A percentile compares a stretch with the other conserved stretches of the same genome.
Evolutionary conservation across 176 grass and related monocot species (phyloP).

Genomic region (Carex parvula): DNA sequence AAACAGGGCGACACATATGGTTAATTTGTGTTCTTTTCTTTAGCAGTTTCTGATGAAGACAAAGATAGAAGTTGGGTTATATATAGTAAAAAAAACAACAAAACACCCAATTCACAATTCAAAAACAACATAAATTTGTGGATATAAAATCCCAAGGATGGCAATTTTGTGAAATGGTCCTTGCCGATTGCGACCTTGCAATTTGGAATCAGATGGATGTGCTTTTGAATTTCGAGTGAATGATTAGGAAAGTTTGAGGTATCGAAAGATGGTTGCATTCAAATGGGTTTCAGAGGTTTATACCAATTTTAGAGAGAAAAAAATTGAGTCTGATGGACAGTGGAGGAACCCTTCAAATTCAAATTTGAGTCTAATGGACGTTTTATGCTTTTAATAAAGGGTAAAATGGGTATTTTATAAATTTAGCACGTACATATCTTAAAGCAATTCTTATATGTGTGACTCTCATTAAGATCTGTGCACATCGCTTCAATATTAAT

Average conservation of each 20-base stretch:
- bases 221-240: no score
- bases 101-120: background rate
- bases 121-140: background rate
- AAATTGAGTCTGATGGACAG: no score
- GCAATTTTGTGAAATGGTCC: conserved; percentile 1
- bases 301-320: background rate
- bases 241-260: background rate
- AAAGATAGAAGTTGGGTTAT: conserved; percentile 34
- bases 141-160: background rate
- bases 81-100: conserved; percentile 27
- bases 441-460: no score
- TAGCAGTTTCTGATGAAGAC: background rate
- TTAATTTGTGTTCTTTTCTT: no score
- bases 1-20: no score
- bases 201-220: background rate
- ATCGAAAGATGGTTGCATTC: conserved; percentile 28
- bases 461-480: no score
- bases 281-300: conserved; percentile 17
- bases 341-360: no score
- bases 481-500: no score
- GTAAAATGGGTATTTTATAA: no score
- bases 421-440: no score
- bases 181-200: conserved; percentile 20
- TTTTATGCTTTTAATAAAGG: no score
- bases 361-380: no score